These are phyloP conservation scores for Boletus huronensis DNA, from an alignment of 768 basidiomycete species.

Conservation along the genomic window DNA sequence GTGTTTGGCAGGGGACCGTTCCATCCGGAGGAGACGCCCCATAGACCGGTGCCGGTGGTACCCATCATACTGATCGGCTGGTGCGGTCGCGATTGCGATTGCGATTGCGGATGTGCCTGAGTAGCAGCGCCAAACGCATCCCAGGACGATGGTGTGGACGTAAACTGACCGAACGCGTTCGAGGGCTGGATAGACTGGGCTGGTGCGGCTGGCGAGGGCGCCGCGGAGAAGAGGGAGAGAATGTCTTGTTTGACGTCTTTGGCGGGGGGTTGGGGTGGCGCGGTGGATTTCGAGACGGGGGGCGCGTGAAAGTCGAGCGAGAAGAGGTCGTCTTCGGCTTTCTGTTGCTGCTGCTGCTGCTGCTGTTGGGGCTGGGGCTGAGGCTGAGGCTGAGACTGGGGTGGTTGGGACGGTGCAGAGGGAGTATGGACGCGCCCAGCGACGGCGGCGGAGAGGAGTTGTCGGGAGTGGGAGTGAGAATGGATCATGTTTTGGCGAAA, in stretches of 20 bases:
- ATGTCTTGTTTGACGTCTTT: constrained; percentile 86
- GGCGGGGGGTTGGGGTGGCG: constrained; percentile 36
- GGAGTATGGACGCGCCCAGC: constrained; percentile 17
- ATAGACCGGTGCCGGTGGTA: constrained; percentile 49
- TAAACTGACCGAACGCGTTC: constrained; percentile 38
- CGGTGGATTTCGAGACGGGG: constrained; percentile 19
- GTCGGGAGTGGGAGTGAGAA: constrained; percentile 25
- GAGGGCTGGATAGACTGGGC: constrained; percentile 23
- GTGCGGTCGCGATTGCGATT: constrained; percentile 2
- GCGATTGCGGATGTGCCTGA: not conserved
- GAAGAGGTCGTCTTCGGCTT: constrained; percentile 66
- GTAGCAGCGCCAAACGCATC: constrained; percentile 12
- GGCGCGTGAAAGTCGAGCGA: constrained; percentile 82
- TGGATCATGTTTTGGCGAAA: constrained; percentile 15
- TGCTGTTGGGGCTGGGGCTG: not conserved
- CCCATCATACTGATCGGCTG: constrained; percentile 53
- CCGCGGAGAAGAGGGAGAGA: constrained; percentile 69
- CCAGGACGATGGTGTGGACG: constrained; percentile 27
- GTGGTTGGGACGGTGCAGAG: not conserved
- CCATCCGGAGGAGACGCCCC: constrained; percentile 72
- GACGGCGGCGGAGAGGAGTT: constrained; percentile 40
- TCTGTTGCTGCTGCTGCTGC: not conserved
- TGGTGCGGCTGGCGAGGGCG: constrained; percentile 30
- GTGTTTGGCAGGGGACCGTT: constrained; percentile 29
- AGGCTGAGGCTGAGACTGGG: not conserved